Evolutionary conservation across 1,284 basidiomycete species (phyloP).

Genomic region (Chondrostereum purpureum): DNA sequence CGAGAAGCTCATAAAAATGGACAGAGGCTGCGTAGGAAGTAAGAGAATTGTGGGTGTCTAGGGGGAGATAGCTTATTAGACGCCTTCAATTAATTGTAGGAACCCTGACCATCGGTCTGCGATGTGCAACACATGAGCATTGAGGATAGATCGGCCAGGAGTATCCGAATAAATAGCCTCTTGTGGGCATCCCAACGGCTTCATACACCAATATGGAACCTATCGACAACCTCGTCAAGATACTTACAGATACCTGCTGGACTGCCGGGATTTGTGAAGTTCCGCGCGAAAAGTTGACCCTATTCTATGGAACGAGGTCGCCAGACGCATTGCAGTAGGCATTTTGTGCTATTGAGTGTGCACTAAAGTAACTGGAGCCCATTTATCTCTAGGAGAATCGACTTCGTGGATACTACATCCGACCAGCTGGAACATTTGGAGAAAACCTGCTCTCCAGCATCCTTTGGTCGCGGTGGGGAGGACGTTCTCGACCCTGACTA

Average conservation of each 20-base stretch:
- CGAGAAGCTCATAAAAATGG: no score
- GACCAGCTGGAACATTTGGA: neutral
- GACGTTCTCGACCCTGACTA: constrained; percentile 12
- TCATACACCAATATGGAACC: no score
- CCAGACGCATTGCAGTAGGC: neutral
- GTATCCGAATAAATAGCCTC: no score
- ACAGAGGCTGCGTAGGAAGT: no score
- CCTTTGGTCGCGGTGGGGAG: constrained; percentile 5
- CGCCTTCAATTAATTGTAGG: no score
- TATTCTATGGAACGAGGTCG: neutral
- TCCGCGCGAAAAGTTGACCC: neutral
- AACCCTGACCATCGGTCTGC: no score
- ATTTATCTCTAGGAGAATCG: neutral
- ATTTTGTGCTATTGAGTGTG: neutral
- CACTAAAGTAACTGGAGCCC: no score
- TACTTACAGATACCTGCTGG: neutral
- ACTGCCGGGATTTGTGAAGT: neutral
- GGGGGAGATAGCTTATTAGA: no score
- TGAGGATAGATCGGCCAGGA: no score
- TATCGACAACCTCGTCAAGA: neutral
- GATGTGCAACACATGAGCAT: no score
- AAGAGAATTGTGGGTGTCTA: no score
- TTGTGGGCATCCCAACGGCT: no score
- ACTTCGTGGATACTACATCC: neutral
- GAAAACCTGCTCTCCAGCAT: constrained; percentile 2